Conservation (phyloP, 208 protist genomes). For the Crithidia fasciculata region DNA sequence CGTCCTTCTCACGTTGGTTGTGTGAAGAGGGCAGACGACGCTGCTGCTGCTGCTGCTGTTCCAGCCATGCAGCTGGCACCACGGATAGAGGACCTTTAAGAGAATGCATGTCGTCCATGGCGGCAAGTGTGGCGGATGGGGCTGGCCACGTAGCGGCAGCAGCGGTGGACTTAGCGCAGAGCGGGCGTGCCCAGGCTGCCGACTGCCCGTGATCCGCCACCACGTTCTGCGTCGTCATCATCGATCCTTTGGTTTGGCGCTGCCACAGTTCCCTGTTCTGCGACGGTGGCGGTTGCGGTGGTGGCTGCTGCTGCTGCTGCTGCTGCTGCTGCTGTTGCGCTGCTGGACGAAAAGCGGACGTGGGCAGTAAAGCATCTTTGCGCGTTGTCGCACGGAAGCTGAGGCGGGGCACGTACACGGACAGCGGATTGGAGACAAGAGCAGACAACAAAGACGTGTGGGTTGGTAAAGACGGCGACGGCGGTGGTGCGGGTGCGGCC, state of each 20-base stretch:
- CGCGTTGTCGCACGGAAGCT: background rate
- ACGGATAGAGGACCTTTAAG: slow-evolving; percentile 8
- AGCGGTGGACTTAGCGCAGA: background rate
- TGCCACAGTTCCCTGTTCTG: slow-evolving; percentile 18
- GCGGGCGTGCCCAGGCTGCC: no score
- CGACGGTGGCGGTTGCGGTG: slow-evolving; percentile 4
- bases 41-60: no score
- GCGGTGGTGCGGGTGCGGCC: background rate
- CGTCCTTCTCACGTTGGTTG: no score
- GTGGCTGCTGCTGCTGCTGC: background rate
- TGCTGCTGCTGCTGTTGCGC: background rate
- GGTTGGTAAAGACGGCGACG: background rate
- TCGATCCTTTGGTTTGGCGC: background rate
- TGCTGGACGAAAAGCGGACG: background rate
- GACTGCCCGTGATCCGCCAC: slow-evolving; percentile 1
- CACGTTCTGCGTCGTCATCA: background rate
- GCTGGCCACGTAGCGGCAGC: background rate
- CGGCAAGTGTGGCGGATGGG: no score
- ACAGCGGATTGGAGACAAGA: background rate
- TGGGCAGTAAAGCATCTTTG: background rate
- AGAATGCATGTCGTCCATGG: background rate
- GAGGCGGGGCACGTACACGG: slow-evolving; percentile 16
- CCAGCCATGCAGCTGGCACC: slow-evolving; percentile 21
- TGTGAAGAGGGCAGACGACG: no score
- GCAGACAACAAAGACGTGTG: no score